A percentile compares a stretch with the other conserved stretches of the same genome.
Conservation (phyloP, 495 filamentous ascomycete genomes). For the Neurospora sp. region DNA sequence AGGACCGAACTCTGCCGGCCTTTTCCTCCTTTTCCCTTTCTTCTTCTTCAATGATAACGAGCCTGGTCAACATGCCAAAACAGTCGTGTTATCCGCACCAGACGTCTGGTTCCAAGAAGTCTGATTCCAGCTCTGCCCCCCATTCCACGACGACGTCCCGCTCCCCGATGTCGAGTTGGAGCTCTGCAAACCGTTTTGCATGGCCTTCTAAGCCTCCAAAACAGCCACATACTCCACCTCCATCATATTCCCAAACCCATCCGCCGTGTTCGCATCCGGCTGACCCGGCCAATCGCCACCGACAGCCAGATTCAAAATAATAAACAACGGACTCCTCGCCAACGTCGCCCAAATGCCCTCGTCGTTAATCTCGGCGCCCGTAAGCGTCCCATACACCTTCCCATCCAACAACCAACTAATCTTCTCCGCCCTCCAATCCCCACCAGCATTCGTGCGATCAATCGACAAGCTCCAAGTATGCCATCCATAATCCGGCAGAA, state of each 20-base stretch:
- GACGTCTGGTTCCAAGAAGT: background rate
- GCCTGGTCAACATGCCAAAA: background rate
- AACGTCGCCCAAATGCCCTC: slow-evolving; percentile 34
- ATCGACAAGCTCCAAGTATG: slow-evolving; percentile 38
- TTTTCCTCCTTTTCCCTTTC: background rate
- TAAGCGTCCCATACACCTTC: slow-evolving; percentile 25
- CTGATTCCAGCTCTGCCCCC: background rate
- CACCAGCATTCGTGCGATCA: slow-evolving; percentile 24
- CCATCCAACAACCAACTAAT: slow-evolving; percentile 39
- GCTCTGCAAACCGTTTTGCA: background rate
- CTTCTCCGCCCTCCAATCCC: slow-evolving; percentile 32
- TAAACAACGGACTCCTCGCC: slow-evolving; percentile 36
- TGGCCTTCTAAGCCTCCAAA: slow-evolving; percentile 9
- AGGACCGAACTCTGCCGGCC: background rate
- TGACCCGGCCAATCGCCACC: slow-evolving; percentile 34
- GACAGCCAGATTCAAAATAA: slow-evolving; percentile 42
- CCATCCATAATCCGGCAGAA: slow-evolving; percentile 28
- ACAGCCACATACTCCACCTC: slow-evolving; percentile 39
- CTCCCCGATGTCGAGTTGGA: background rate
- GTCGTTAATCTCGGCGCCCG: slow-evolving; percentile 32
- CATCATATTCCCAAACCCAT: slow-evolving; percentile 41
- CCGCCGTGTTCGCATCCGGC: slow-evolving; percentile 24
- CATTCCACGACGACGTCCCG: background rate
- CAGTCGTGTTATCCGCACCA: background rate
- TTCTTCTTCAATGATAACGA: background rate